Conservation (phyloP, 768 basidiomycete species). For the Lactarius pseudohatsudake region DNA sequence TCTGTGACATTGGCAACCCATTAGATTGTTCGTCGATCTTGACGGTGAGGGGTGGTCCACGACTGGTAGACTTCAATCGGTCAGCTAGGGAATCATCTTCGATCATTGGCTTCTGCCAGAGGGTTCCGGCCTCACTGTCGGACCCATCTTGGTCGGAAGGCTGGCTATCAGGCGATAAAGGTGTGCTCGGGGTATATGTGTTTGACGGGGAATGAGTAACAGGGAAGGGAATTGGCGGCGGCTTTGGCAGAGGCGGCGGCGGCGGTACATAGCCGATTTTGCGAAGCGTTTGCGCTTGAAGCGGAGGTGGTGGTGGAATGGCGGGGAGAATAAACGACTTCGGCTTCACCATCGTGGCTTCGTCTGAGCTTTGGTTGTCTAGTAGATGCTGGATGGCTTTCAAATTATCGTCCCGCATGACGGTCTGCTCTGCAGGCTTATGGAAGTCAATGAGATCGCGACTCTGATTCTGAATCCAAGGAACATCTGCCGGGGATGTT, state of each 20-base stretch:
- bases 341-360: constrained; percentile 23
- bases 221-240: constrained; percentile 19
- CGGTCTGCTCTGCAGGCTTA: constrained; percentile 24
- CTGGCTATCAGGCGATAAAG: constrained; percentile 23
- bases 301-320: constrained; percentile 27
- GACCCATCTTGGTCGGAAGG: constrained; percentile 45
- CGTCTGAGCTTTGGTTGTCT: constrained; percentile 24
- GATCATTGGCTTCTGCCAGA: constrained; percentile 46
- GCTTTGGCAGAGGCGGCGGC: constrained; percentile 26
- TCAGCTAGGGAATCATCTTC: constrained; percentile 22
- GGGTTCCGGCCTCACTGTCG: constrained; percentile 48
- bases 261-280: constrained; percentile 28
- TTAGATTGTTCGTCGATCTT: constrained; percentile 30
- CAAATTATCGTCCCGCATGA: constrained; percentile 27
- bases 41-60: constrained; percentile 30
- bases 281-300: constrained; percentile 16
- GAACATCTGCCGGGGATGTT: constrained; percentile 5
- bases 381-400: constrained; percentile 23
- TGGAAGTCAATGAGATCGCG: constrained; percentile 27
- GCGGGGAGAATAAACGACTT: constrained; percentile 26
- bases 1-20: constrained; percentile 32
- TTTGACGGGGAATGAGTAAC: constrained; percentile 9
- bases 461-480: constrained; percentile 15
- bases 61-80: constrained; percentile 14
- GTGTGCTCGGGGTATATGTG: constrained; percentile 18